phyloP scores from a whole-genome alignment of 2,329 filamentous ascomycete species.

The Clonostachys byssicola region DNA sequence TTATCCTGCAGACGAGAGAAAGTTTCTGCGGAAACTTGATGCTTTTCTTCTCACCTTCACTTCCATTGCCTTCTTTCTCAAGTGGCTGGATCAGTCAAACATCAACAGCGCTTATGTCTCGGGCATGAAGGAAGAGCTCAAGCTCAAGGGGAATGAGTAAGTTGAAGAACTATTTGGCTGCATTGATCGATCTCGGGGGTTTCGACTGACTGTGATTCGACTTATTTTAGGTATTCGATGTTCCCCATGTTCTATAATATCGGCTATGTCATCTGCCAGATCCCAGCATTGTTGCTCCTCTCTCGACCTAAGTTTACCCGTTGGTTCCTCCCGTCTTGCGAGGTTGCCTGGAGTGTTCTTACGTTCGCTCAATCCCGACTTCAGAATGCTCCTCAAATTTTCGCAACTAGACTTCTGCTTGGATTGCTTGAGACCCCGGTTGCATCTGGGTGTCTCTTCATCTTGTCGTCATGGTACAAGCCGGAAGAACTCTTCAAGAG shows the following conservation, averaged over 20 bases:
- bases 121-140: constrained; percentile 46
- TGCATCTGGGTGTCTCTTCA: constrained; percentile 39
- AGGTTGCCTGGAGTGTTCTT: constrained; percentile 52
- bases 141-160: constrained; percentile 46
- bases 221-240: constrained; percentile 29
- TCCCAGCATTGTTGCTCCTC: constrained; percentile 48
- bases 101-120: constrained; percentile 50
- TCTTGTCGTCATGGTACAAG: constrained; percentile 50
- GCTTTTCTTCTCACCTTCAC: constrained; percentile 19
- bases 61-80: constrained; percentile 42
- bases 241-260: constrained; percentile 39
- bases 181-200: no score
- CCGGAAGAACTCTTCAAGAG: constrained; percentile 40
- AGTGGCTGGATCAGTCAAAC: constrained; percentile 37
- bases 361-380: constrained; percentile 51
- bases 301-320: constrained; percentile 35
- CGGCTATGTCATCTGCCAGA: constrained; percentile 43
- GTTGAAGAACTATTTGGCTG: not conserved
- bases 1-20: constrained; percentile 18
- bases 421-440: constrained; percentile 46
- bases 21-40: constrained; percentile 18
- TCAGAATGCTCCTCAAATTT: constrained; percentile 40
- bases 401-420: constrained; percentile 49
- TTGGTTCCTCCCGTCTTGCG: constrained; percentile 44
- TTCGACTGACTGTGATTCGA: no score